A percentile compares a stretch with the other conserved stretches of the same genome.
These are phyloP conservation scores for Choiromyces venosus DNA, from an alignment of 495 filamentous ascomycete species.

Conservation along the genomic window DNA sequence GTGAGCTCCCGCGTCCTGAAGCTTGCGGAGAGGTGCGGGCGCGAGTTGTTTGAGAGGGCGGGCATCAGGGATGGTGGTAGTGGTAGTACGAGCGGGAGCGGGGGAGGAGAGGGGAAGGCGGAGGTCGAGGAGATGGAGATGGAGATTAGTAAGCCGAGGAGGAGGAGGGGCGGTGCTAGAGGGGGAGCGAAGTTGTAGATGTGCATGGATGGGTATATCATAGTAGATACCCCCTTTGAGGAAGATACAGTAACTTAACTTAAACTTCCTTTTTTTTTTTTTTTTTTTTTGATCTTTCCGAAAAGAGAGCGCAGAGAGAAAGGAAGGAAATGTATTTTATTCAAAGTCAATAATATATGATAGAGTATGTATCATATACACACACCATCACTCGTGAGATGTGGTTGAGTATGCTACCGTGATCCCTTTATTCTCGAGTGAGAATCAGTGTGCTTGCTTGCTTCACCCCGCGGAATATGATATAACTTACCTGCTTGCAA, in stretches of 20 bases:
- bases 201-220: neutral
- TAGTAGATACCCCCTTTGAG: neutral
- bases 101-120: neutral
- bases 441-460: neutral
- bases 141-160: slow-evolving; percentile 6
- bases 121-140: neutral
- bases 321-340: neutral
- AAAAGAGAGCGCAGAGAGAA: neutral
- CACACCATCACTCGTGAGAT: neutral
- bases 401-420: neutral
- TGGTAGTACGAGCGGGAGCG: neutral
- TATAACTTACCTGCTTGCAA: neutral
- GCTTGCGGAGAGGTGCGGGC: slow-evolving; percentile 53
- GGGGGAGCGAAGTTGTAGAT: neutral
- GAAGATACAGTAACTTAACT: too few relatives aligned
- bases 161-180: neutral
- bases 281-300: neutral
- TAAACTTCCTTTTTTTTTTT: too few relatives aligned
- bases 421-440: neutral
- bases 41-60: slow-evolving; percentile 48
- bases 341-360: neutral
- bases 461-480: neutral
- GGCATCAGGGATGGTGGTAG: slow-evolving; percentile 5
- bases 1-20: slow-evolving; percentile 75
- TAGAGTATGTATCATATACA: neutral